These are phyloP conservation scores for Nannizzia gypsea DNA, from an alignment of 2,329 filamentous ascomycete genomes.

Conservation along the genomic window DNA sequence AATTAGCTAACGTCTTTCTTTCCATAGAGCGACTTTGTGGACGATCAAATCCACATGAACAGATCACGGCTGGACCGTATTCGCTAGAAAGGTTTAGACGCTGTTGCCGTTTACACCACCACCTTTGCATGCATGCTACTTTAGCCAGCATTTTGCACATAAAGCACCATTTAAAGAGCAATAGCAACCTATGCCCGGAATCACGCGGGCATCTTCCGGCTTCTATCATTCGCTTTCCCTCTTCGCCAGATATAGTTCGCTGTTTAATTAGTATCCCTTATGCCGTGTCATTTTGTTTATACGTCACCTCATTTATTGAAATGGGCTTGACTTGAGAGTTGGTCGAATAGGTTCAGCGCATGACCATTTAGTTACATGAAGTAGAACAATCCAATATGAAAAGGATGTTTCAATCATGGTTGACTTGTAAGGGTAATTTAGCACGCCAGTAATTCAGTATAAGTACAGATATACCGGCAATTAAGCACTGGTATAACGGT, in stretches of 20 bases:
- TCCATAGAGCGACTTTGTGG: constrained; percentile 63
- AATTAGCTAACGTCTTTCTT: constrained; percentile 17
- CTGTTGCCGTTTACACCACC: background rate
- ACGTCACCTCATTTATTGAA: background rate
- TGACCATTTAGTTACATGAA: too few relatives aligned
- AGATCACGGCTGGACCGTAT: constrained; percentile 55
- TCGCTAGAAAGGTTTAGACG: constrained; percentile 18
- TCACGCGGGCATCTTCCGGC: background rate
- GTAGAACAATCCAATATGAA: too few relatives aligned
- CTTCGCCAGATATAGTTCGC: background rate
- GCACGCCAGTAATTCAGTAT: too few relatives aligned
- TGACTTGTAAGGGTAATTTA: too few relatives aligned
- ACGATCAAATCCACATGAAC: constrained; percentile 71
- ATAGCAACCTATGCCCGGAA: background rate
- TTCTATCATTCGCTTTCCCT: background rate
- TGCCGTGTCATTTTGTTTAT: background rate
- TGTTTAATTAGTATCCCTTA: background rate
- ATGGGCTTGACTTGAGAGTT: background rate
- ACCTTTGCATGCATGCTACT: background rate
- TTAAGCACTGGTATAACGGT: too few relatives aligned
- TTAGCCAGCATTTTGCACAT: background rate
- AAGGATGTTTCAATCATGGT: too few relatives aligned
- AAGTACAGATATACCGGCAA: too few relatives aligned
- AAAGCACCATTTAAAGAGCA: background rate
- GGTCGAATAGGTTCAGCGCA: background rate